phyloP scores from a whole-genome alignment of 805 yeast species.

The Cyberlindnera mycetangii region DNA sequence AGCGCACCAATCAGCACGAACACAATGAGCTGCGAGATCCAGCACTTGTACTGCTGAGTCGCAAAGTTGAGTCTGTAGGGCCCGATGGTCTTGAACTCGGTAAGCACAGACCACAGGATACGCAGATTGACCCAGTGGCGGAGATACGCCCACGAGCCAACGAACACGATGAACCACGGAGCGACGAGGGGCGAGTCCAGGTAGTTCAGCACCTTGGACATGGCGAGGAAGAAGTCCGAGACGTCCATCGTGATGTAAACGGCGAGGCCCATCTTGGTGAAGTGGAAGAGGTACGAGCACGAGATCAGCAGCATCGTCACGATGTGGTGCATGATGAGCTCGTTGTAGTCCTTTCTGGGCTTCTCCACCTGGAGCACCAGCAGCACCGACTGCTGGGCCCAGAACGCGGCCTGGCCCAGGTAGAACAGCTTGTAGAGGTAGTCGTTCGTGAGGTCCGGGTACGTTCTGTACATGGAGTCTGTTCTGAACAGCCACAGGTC shows the following conservation, averaged over 20 bases:
- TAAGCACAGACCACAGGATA: constrained; percentile 79
- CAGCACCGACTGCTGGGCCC: constrained; percentile 94
- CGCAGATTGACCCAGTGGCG: constrained; percentile 83
- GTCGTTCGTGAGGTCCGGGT: constrained; percentile 80
- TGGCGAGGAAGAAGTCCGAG: constrained; percentile 83
- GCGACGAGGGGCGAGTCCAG: constrained; percentile 62
- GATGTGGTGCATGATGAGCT: constrained; percentile 89
- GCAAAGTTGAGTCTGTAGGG: constrained; percentile 77
- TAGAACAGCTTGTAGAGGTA: constrained; percentile 75
- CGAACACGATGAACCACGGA: constrained; percentile 67
- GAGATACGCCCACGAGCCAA: constrained; percentile 75
- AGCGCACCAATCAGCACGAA: constrained; percentile 73
- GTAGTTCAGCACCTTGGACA: constrained; percentile 85
- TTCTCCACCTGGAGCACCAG: constrained; percentile 82
- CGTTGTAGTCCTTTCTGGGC: constrained; percentile 92
- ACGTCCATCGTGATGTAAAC: constrained; percentile 95
- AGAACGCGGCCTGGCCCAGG: constrained; percentile 90
- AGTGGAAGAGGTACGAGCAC: constrained; percentile 89
- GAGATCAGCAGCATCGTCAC: constrained; percentile 85
- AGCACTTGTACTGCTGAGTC: constrained; percentile 93
- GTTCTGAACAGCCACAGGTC: constrained; percentile 93
- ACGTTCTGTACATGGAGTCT: constrained; percentile 68
- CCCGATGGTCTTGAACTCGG: constrained; percentile 87
- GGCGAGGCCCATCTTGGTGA: constrained; percentile 92
- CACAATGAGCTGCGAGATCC: constrained; percentile 90